Conservation (phyloP, 805 yeast genomes). For the Sugiyamaella mastotermitis region DNA sequence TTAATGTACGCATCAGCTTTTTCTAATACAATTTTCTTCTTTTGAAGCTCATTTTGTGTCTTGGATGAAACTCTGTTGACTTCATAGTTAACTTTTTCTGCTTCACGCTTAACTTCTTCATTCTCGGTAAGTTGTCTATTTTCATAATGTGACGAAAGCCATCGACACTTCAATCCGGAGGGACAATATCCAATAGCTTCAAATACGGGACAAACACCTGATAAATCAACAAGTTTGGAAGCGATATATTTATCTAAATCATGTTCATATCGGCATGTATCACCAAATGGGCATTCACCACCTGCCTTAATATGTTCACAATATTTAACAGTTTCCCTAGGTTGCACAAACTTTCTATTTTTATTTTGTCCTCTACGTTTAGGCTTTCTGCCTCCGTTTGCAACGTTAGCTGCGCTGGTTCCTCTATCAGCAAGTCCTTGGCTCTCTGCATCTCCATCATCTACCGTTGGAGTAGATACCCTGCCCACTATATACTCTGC, state of each 20-base stretch:
- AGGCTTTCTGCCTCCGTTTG: slow-evolving; percentile 44
- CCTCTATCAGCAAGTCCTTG: slow-evolving; percentile 25
- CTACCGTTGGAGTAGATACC: slow-evolving; percentile 7
- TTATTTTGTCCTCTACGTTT: slow-evolving; percentile 78
- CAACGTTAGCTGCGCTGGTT: slow-evolving; percentile 31
- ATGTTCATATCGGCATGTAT: slow-evolving; percentile 71
- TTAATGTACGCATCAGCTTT: slow-evolving; percentile 52
- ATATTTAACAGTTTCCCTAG: slow-evolving; percentile 54
- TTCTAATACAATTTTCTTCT: slow-evolving; percentile 55
- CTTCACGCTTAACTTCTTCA: slow-evolving; percentile 34
- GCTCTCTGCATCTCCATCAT: slow-evolving; percentile 23
- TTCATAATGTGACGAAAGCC: slow-evolving; percentile 67
- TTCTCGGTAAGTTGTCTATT: slow-evolving; percentile 39
- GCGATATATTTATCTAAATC: slow-evolving; percentile 59
- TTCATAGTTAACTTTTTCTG: slow-evolving; percentile 42
- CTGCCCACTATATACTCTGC: slow-evolving; percentile 51
- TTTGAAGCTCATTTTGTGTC: slow-evolving; percentile 44
- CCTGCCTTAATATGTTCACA: slow-evolving; percentile 50
- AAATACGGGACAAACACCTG: slow-evolving; percentile 80
- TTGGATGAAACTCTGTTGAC: slow-evolving; percentile 53
- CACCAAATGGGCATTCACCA: slow-evolving; percentile 56
- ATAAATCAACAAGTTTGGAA: slow-evolving; percentile 64
- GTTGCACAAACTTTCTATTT: slow-evolving; percentile 67
- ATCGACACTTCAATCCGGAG: slow-evolving; percentile 86
- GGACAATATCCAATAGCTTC: slow-evolving; percentile 84